Base-by-base conservation (phyloP, 192 early-diverging fungal genomes). In the Chytriomyces confervae region DNA sequence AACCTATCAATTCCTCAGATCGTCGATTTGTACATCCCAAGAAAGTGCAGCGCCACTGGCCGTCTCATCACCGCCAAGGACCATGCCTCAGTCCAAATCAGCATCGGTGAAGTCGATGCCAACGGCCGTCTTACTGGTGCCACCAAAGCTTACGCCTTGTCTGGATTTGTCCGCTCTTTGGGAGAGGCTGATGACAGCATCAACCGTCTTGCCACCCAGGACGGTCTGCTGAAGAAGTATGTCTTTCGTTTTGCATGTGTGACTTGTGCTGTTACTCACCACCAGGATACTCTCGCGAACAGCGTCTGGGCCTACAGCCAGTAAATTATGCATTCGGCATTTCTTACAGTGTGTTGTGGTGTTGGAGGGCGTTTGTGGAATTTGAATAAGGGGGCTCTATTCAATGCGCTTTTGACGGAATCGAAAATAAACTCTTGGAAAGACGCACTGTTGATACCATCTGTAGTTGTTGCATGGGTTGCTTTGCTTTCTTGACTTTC, bases 1-100 rank as follows among this genome's bases (percentile, higher is more conserved):
- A 9, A 13, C 62, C 50, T 23, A 50, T 61, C 16, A 43, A 65
- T 61, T 7, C 8, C 29, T 49, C 80, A 87, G 79, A 82, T 87
- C 77, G 88, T 97, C 83, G 96, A 97, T 86, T 91, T 96, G 79
- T 97, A 96, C 93, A 91, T 95, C 76, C 96, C 96, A 72, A 87
- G 96, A 85, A 97, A 97, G 91, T 97, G 96, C 95, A 96, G 96
- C 65, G 96, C 95, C 85, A 99, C 96, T 83, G 94, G 94, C 89
- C 95, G 97, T 83, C 91, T 99, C 72, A 97, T 99, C 86, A 92
- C 89, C 79, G 93, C 97, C 89, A 97, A 98, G 92, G 97, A 99
- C 89, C 97, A 99, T 90, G 93, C 96, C 66, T 92, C 95, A 47
- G 93, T 99, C 87, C 97, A 98, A 88, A 91, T 99, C 91, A 98